Base-by-base conservation (phyloP, 2,329 filamentous ascomycete species). In the Colletotrichum falcatum region DNA sequence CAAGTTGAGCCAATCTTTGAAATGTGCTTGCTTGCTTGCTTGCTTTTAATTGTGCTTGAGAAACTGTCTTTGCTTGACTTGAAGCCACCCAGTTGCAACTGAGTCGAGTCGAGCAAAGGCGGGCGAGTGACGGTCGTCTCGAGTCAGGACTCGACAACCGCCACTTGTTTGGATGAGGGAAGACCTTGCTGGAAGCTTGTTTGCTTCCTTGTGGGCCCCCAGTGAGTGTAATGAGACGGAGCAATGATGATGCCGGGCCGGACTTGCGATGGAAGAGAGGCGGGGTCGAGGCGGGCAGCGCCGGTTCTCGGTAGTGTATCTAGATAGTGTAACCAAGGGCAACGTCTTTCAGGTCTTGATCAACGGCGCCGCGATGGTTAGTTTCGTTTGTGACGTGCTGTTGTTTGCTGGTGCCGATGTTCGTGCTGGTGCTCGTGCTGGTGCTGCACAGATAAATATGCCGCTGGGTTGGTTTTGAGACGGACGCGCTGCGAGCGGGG, bases 61-160 rank as follows among this genome's bases (percentile, higher is more conserved):
- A 49, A 33, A 54, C 23, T 23, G 28, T 37, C 35, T 39, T 23
- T 44, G 39, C 18, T 60, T 39, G 37, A 5, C 59, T 48, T 58
- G 66, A 59, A 33, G 66, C 66, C 66, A 46, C n/a, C n/a, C n/a
- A 59, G 61, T 23, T 46, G 66, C 44, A 61, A 59, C 54, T 49
- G 53, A 53, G 48, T 44, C 48, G 60, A 30, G 16, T n/a, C 42
- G 42, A 11, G 42, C 44, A 30, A 53, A n/a, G 30, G 33, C 14
- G 16, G 16, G 39, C 39, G 37, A 55, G 12, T 12, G 33, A 33
- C 33, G 23, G 18, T 23, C 30, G 54, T 65, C 54, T 60, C 66
- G 66, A 69, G 61, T 69, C 66, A 69, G 61, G 26, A 54, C 18
- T 39, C 6, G 59, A 18, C 48, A 46, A 20, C 28, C 48, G 18